Conservation (phyloP, 2,329 filamentous ascomycete species). For the Geosmithia flava region DNA sequence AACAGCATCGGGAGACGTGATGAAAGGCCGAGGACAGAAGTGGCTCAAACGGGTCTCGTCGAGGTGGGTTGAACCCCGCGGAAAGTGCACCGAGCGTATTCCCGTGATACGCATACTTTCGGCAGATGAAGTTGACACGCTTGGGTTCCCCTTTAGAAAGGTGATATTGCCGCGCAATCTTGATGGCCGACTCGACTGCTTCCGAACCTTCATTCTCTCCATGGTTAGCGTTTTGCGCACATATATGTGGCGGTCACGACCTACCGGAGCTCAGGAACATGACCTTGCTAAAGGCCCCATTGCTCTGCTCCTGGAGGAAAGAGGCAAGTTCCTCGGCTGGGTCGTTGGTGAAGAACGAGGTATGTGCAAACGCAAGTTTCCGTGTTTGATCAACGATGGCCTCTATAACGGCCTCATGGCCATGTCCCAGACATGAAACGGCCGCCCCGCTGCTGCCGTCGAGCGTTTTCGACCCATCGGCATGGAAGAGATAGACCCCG, state of each 20-base stretch:
- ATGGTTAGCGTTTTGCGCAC: too few relatives aligned
- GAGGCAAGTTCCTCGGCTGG: conserved; percentile 15
- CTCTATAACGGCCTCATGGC: conserved; percentile 38
- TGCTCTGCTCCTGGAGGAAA: conserved; percentile 10
- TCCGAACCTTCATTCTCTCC: conserved; percentile 7
- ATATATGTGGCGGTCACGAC: background rate
- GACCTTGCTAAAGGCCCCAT: conserved; percentile 10
- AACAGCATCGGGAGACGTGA: conserved; percentile 11
- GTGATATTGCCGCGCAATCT: conserved; percentile 35
- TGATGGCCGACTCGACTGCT: conserved; percentile 33
- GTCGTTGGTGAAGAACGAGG: conserved; percentile 10
- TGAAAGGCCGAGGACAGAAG: conserved; percentile 12
- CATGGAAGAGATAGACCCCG: conserved; percentile 20
- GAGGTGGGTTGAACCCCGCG: conserved; percentile 16
- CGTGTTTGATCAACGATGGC: conserved; percentile 43
- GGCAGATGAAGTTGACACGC: conserved; percentile 27
- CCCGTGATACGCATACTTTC: conserved; percentile 34
- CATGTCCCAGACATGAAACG: conserved; percentile 53
- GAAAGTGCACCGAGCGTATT: conserved; percentile 34
- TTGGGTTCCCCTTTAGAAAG: conserved; percentile 22
- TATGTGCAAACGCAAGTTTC: conserved; percentile 15
- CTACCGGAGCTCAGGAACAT: conserved; percentile 9
- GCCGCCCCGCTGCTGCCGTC: conserved; percentile 29
- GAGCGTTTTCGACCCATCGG: conserved; percentile 18
- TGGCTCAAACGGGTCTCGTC: conserved; percentile 14